Evolutionary conservation across 441 rosid species (phyloP).

Genomic region (Omphalea diandra): DNA sequence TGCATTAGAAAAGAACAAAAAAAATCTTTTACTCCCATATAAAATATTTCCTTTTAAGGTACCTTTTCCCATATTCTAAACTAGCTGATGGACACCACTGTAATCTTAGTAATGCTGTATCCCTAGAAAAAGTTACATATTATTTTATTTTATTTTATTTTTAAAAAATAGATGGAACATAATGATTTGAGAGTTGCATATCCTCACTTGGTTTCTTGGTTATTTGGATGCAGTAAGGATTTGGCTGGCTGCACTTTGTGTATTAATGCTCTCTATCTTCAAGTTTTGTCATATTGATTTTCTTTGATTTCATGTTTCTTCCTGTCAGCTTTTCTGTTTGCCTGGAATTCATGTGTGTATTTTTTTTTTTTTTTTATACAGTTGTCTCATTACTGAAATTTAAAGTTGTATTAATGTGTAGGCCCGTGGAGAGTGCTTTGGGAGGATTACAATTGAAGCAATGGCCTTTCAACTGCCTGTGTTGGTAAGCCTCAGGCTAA

Average conservation of each 20-base stretch:
- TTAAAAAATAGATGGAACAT: not conserved
- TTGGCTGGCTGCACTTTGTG: slow-evolving; percentile 1
- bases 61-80: not conserved
- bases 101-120: not conserved
- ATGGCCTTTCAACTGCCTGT: slow-evolving; percentile 93
- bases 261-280: not conserved
- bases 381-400: not conserved
- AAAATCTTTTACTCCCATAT: not conserved
- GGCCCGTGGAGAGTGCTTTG: slow-evolving; percentile 97
- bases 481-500: slow-evolving; percentile 38
- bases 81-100: not conserved
- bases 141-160: too few relatives aligned
- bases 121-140: not conserved
- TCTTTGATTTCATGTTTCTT: not conserved
- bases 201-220: not conserved
- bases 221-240: not conserved
- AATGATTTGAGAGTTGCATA: not conserved
- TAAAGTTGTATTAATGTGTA: slow-evolving; percentile 22
- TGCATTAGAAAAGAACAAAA: not conserved
- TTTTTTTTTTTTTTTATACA: not conserved
- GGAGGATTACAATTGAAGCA: slow-evolving; percentile 93
- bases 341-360: not conserved
- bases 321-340: not conserved
- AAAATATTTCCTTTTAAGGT: not conserved
- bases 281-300: not conserved